Conservation (phyloP, 208 protist species). For the Crithidia mellificae region DNA sequence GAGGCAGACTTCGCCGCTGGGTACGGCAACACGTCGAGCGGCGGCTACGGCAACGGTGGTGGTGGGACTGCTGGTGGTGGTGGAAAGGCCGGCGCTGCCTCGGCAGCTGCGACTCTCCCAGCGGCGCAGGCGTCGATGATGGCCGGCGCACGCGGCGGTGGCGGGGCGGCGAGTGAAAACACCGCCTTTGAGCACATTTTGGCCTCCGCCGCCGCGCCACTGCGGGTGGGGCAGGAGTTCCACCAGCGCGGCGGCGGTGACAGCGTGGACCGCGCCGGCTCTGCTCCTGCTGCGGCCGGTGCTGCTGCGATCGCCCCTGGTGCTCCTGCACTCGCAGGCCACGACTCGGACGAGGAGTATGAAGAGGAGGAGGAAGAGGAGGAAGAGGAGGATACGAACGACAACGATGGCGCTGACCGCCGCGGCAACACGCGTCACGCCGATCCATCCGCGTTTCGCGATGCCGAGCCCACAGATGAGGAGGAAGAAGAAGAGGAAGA, state of each 20-base stretch:
- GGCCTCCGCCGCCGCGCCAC: slow-evolving; percentile 32
- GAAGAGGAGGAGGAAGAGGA: slow-evolving; percentile 16
- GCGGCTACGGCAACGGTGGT: neutral
- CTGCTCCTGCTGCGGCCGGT: neutral
- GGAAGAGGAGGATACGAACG: slow-evolving; percentile 32
- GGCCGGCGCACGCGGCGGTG: neutral
- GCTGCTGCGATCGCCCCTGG: neutral
- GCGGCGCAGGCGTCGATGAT: neutral
- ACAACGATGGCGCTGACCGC: neutral
- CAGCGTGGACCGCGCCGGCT: neutral
- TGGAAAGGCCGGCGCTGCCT: neutral
- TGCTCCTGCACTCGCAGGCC: slow-evolving; percentile 1
- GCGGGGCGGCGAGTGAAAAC: slow-evolving; percentile 24
- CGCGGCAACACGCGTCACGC: neutral
- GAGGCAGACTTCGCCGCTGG: neutral
- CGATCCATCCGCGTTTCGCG: neutral
- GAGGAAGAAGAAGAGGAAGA: slow-evolving; percentile 32
- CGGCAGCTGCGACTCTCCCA: neutral
- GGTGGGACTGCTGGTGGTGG: too few species aligned
- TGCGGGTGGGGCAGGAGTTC: slow-evolving; percentile 32
- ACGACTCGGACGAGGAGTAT: slow-evolving; percentile 13
- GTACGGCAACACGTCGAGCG: neutral
- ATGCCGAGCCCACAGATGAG: slow-evolving; percentile 15
- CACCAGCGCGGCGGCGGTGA: slow-evolving; percentile 41
- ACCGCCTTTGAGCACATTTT: slow-evolving; percentile 58